A percentile compares a stretch with the other conserved stretches of the same genome.
These are phyloP conservation scores for Rosa hybrid DNA, from an alignment of 331 rosid genomes.

Conservation along the genomic window DNA sequence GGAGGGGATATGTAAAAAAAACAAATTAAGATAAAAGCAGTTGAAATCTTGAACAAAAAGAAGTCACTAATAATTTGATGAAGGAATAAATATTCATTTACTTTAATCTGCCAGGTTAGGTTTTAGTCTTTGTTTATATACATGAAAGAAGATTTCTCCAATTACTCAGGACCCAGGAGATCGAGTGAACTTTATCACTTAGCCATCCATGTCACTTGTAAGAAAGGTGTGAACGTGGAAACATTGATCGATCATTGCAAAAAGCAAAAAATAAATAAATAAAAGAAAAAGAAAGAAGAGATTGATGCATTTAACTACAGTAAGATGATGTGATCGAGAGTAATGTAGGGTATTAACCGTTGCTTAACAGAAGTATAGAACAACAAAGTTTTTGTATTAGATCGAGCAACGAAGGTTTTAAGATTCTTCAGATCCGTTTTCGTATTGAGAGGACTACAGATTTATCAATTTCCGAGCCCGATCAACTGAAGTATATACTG, in stretches of 20 bases:
- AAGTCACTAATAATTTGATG: neutral
- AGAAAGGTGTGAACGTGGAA: neutral
- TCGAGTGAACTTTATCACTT: neutral
- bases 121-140: slow-evolving; percentile 7
- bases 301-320: too few species aligned
- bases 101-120: neutral
- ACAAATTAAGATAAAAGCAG: neutral
- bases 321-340: too few species aligned
- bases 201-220: neutral
- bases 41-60: neutral
- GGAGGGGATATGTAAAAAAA: too few species aligned
- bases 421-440: too few species aligned
- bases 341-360: too few species aligned
- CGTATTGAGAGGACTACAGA: too few species aligned
- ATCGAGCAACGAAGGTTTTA: too few species aligned
- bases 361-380: too few species aligned
- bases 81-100: neutral
- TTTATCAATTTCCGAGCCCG: too few species aligned
- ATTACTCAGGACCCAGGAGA: neutral
- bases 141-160: neutral
- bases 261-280: neutral
- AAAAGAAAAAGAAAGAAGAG: neutral
- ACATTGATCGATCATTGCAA: neutral
- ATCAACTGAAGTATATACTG: too few species aligned
- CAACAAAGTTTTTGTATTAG: too few species aligned